Conservation (phyloP, 2,329 filamentous ascomycete genomes). For the Aspergillus ochraceoroseus region DNA sequence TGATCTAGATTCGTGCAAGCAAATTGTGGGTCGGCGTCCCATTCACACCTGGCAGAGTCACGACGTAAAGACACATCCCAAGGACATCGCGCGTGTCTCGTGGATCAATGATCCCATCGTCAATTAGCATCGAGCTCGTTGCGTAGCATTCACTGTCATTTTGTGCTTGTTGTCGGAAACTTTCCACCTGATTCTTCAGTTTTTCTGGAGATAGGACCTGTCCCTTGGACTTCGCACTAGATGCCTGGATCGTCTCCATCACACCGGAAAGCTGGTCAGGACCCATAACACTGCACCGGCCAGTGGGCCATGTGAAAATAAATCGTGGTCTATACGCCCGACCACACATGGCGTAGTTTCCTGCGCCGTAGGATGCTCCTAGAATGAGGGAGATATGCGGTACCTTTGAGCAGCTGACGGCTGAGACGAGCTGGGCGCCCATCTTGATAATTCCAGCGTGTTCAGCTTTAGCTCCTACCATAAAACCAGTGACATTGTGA, state of each 20-base stretch:
- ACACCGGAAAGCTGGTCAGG: constrained; percentile 41
- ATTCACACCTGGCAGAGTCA: constrained; percentile 23
- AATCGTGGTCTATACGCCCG: constrained; percentile 42
- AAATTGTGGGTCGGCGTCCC: constrained; percentile 26
- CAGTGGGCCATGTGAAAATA: constrained; percentile 42
- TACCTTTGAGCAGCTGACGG: constrained; percentile 43
- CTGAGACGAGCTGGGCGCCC: constrained; percentile 45
- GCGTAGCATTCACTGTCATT: constrained; percentile 35
- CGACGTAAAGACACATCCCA: constrained; percentile 37
- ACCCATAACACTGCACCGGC: constrained; percentile 42
- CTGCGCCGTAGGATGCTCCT: constrained; percentile 46
- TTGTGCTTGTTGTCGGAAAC: constrained; percentile 27
- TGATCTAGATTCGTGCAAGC: constrained; percentile 22
- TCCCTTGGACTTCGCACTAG: constrained; percentile 26
- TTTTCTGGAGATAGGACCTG: constrained; percentile 23
- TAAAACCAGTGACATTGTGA: constrained; percentile 49
- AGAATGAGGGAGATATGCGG: constrained; percentile 46
- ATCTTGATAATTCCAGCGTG: constrained; percentile 44
- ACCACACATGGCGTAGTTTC: constrained; percentile 48
- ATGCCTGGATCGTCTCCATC: constrained; percentile 35
- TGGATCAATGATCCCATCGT: constrained; percentile 40
- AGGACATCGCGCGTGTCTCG: constrained; percentile 38
- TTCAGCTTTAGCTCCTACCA: constrained; percentile 47
- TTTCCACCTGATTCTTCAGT: constrained; percentile 23
- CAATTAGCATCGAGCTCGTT: constrained; percentile 32